These are phyloP conservation scores for Claviceps sorghi DNA, from an alignment of 2,329 filamentous ascomycete genomes.

Conservation along the genomic window DNA sequence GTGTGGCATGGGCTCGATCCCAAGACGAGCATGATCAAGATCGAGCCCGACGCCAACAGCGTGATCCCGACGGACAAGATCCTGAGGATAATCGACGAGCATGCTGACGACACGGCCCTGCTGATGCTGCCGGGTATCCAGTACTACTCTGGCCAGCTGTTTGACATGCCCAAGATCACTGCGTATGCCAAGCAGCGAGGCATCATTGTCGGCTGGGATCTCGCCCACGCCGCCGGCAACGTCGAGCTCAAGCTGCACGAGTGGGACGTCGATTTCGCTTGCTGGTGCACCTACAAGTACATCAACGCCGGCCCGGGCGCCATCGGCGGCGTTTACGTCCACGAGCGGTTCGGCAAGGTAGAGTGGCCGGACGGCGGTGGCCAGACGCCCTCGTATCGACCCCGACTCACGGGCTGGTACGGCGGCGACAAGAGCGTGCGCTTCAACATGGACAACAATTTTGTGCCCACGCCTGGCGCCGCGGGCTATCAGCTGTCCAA, in stretches of 20 bases:
- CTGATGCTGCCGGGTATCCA: slow-evolving; percentile 77
- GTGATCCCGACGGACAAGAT: slow-evolving; percentile 58
- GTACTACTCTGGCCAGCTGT: slow-evolving; percentile 81
- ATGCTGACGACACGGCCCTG: slow-evolving; percentile 59
- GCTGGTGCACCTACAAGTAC: slow-evolving; percentile 93
- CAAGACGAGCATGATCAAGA: slow-evolving; percentile 54
- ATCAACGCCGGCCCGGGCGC: slow-evolving; percentile 72
- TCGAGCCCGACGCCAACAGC: slow-evolving; percentile 47
- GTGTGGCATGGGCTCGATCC: slow-evolving; percentile 54
- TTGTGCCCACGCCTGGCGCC: slow-evolving; percentile 63
- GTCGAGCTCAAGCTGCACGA: slow-evolving; percentile 67
- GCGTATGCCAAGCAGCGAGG: slow-evolving; percentile 56
- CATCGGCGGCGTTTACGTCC: slow-evolving; percentile 69
- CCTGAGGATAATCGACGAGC: slow-evolving; percentile 55
- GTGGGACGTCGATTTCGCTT: slow-evolving; percentile 84
- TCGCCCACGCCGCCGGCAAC: slow-evolving; percentile 77
- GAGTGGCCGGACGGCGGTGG: slow-evolving; percentile 20
- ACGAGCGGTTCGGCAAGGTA: slow-evolving; percentile 55
- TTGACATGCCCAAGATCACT: slow-evolving; percentile 72
- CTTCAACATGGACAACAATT: slow-evolving; percentile 73
- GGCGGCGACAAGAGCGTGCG: slow-evolving; percentile 62
- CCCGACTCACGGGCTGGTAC: slow-evolving; percentile 73
- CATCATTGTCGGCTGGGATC: slow-evolving; percentile 71
- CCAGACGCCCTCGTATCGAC: slow-evolving; percentile 34
- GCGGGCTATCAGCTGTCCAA: slow-evolving; percentile 78